Conservation (phyloP, 2,329 filamentous ascomycete genomes). For the Xenoacremonium recifei region DNA sequence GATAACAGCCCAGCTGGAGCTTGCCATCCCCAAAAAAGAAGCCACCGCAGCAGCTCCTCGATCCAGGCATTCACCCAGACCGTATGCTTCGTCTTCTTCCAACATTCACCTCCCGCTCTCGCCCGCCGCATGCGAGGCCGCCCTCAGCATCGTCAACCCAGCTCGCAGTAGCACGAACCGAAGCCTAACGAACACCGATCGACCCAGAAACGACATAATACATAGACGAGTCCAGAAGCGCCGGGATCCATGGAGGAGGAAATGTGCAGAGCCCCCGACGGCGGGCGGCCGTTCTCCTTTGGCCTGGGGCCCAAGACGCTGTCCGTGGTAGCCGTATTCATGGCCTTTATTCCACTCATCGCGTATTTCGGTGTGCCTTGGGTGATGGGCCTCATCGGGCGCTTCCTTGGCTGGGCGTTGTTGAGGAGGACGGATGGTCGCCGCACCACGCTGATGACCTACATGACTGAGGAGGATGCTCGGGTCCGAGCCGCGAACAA, state of each 20-base stretch:
- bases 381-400: constrained; percentile 35
- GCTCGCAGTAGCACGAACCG: no score
- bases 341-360: constrained; percentile 18
- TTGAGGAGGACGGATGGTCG: constrained; percentile 63
- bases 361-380: constrained; percentile 25
- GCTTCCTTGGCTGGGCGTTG: constrained; percentile 58
- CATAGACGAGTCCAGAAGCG: no score
- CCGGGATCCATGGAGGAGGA: constrained; percentile 12
- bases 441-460: constrained; percentile 54
- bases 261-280: constrained; percentile 2
- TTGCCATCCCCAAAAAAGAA: no score
- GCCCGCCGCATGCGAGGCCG: neutral
- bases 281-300: constrained; percentile 1
- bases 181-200: neutral
- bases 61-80: no score
- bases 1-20: no score
- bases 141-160: neutral
- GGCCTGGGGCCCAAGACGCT: neutral
- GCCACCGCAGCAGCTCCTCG: no score
- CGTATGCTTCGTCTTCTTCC: no score
- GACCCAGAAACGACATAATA: neutral
- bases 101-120: no score
- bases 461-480: constrained; percentile 47
- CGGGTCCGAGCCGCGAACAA: constrained; percentile 31
- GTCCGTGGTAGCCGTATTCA: constrained; percentile 1